Percentiles rank a stretch among this genome's conserved stretches.
phyloP scores from a whole-genome alignment of 306 rosid genomes.

The Vigna nakashimae region DNA sequence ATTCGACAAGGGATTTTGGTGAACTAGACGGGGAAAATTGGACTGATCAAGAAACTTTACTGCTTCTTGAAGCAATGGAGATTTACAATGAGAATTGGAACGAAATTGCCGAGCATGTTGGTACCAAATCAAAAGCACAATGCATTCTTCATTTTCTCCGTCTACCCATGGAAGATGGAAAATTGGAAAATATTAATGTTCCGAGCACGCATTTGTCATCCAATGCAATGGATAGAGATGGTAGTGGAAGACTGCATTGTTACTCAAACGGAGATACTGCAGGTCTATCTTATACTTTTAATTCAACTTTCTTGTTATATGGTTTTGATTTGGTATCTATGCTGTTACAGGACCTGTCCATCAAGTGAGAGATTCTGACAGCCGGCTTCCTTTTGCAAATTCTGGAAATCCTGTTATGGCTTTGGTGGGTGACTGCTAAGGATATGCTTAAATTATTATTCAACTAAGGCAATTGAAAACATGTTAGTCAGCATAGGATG shows the following conservation, averaged over 20 bases:
- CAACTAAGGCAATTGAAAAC: constrained; percentile 32
- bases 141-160: constrained; percentile 99
- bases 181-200: constrained; percentile 87
- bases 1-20: constrained; percentile 74
- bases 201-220: constrained; percentile 65
- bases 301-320: constrained; percentile 32
- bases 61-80: constrained; percentile 95
- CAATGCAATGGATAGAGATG: constrained; percentile 57
- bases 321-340: constrained; percentile 44
- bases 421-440: constrained; percentile 70
- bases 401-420: constrained; percentile 99
- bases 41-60: constrained; percentile 95
- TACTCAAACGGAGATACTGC: constrained; percentile 73
- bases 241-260: constrained; percentile 53
- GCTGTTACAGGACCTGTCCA: constrained; percentile 59
- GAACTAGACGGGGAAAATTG: constrained; percentile 90
- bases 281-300: constrained; percentile 57
- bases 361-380: constrained; percentile 63
- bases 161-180: constrained; percentile 90
- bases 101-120: constrained; percentile 93
- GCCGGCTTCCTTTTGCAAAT: constrained; percentile 87
- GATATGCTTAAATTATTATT: constrained; percentile 37
- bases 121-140: constrained; percentile 96
- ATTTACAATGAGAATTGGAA: constrained; percentile 92
- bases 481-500: constrained; percentile 27